Conservation (phyloP, 306 rosid genomes). For the Quercus berberidifolia region DNA sequence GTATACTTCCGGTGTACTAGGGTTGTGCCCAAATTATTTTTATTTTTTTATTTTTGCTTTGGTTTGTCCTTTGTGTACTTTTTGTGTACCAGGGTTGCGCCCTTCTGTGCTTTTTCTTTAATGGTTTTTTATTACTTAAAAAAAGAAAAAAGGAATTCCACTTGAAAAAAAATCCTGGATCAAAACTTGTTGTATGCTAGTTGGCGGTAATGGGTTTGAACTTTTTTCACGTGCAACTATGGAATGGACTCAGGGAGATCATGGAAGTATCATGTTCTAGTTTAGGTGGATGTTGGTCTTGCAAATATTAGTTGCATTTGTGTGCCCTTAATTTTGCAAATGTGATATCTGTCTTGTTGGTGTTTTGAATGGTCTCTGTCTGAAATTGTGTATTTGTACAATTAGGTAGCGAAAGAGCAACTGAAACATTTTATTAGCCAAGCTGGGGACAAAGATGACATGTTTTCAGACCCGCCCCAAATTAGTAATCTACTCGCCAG, state of each 20-base stretch:
- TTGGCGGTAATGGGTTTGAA: not conserved
- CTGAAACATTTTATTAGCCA: slow-evolving; percentile 68
- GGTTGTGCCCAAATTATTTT: too few relatives aligned
- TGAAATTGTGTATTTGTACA: slow-evolving; percentile 24
- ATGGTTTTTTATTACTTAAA: too few relatives aligned
- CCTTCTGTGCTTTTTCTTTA: too few relatives aligned
- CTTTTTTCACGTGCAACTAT: not conserved
- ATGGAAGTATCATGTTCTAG: not conserved
- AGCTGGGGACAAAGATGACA: slow-evolving; percentile 66
- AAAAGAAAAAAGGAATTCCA: not conserved
- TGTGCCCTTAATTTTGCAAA: not conserved
- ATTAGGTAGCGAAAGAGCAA: slow-evolving; percentile 75
- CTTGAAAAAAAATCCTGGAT: not conserved
- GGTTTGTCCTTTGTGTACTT: too few relatives aligned
- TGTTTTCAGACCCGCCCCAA: slow-evolving; percentile 47
- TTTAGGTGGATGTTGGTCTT: slow-evolving; percentile 6
- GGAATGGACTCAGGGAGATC: not conserved
- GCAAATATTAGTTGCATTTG: not conserved
- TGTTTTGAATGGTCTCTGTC: not conserved
- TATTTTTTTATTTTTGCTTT: too few relatives aligned
- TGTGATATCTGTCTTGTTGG: not conserved
- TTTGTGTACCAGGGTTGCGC: too few relatives aligned
- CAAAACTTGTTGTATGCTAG: not conserved
- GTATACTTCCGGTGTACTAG: too few relatives aligned
- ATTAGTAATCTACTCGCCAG: slow-evolving; percentile 31